Evolutionary conservation across 148 eudicot genomes (phyloP).

Genomic region (Rhododendron henanense): DNA sequence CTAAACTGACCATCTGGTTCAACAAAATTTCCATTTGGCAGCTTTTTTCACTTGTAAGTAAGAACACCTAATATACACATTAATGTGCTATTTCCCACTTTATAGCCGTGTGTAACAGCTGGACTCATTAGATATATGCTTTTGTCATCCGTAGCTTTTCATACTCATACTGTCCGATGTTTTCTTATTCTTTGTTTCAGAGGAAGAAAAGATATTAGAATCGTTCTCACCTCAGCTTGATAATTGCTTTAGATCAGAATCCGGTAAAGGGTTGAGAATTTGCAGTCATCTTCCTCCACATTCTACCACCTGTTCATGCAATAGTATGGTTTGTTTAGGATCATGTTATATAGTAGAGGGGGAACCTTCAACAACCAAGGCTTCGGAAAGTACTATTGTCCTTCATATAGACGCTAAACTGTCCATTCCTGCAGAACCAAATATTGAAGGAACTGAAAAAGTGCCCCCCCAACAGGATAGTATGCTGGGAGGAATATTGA

Average conservation of each 20-base stretch:
- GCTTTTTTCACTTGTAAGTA: not conserved
- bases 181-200: constrained; percentile 29
- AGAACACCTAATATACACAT: not conserved
- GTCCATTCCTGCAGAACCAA: not conserved
- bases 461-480: constrained; percentile 12
- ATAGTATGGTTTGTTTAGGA: too few species aligned
- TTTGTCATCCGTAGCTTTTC: not conserved
- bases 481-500: not conserved
- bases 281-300: too few species aligned
- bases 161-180: not conserved
- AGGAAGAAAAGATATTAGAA: constrained; percentile 36
- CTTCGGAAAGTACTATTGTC: constrained; percentile 9
- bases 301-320: too few species aligned
- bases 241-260: too few species aligned
- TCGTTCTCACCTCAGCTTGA: constrained; percentile 40
- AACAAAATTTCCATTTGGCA: not conserved
- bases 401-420: constrained; percentile 10
- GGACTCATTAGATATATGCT: not conserved
- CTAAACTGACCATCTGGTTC: not conserved
- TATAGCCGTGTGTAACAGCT: not conserved
- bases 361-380: not conserved
- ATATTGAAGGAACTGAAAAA: not conserved
- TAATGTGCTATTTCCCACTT: not conserved
- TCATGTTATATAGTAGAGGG: too few species aligned
- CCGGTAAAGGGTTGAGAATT: too few species aligned